Evolutionary conservation across 164 flowering plant genomes (phyloP).

Genomic region (Berberis thunbergii): DNA sequence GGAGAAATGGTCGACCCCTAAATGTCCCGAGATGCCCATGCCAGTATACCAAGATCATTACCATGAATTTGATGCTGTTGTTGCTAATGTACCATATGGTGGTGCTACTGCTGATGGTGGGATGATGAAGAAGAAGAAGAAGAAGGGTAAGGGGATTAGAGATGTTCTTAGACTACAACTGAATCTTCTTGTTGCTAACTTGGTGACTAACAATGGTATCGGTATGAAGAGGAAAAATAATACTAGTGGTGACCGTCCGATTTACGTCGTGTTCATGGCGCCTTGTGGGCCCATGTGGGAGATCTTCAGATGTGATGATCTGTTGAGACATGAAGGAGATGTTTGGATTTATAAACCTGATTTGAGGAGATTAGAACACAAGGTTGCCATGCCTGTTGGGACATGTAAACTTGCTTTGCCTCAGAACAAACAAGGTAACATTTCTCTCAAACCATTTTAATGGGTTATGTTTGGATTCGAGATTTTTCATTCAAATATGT

Average conservation of each 20-base stretch:
- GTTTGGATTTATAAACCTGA: conserved; percentile 54
- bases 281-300: conserved; percentile 65
- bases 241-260: conserved; percentile 15
- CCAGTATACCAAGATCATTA: conserved; percentile 27
- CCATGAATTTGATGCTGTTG: conserved; percentile 42
- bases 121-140: too few species aligned
- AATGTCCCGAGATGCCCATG: conserved; percentile 67
- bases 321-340: conserved; percentile 26
- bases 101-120: neutral
- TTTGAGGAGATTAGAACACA: conserved; percentile 36
- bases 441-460: neutral
- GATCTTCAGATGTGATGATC: conserved; percentile 68
- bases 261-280: conserved; percentile 48
- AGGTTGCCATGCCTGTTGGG: conserved; percentile 53
- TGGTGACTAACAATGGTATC: conserved; percentile 31
- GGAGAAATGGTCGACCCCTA: conserved; percentile 16
- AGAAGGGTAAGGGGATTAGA: conserved; percentile 27
- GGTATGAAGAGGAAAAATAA: too few species aligned
- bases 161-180: conserved; percentile 64
- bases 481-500: too few species aligned
- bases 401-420: conserved; percentile 48
- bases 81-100: conserved; percentile 49
- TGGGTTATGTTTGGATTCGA: too few species aligned
- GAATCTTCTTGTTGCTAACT: conserved; percentile 57
- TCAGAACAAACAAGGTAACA: conserved; percentile 24